Conservation (phyloP, 208 protist species). For the Leishmania mexicana region DNA sequence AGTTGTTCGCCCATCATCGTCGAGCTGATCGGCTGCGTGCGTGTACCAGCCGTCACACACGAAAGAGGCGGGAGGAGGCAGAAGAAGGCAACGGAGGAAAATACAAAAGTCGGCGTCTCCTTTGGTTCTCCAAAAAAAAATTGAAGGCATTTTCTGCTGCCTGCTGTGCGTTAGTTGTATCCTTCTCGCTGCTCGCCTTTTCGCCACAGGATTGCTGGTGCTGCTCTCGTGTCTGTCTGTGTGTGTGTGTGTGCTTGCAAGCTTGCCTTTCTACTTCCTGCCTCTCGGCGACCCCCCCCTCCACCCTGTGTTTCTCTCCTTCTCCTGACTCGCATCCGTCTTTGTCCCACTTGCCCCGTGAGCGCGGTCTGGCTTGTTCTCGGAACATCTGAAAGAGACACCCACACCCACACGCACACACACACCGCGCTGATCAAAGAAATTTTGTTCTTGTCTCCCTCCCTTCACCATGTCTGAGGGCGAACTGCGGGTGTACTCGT, state of each 20-base stretch:
- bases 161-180: too few species aligned
- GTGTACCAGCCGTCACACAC: too few species aligned
- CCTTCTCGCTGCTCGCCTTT: too few species aligned
- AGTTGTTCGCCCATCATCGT: too few species aligned
- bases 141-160: too few species aligned
- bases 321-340: background rate
- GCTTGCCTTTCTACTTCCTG: background rate
- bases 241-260: background rate
- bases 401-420: background rate
- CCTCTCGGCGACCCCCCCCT: background rate
- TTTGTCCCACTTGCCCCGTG: background rate
- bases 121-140: too few species aligned
- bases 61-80: too few species aligned
- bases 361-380: background rate
- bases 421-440: background rate
- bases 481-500: slow-evolving; percentile 66
- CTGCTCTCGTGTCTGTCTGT: too few species aligned
- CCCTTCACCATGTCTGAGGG: slow-evolving; percentile 40
- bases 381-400: background rate
- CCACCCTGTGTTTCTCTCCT: background rate
- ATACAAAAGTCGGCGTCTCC: too few species aligned
- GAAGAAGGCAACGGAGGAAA: too few species aligned
- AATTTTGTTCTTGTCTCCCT: slow-evolving; percentile 4
- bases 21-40: too few species aligned
- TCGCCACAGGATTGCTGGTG: too few species aligned